Percentiles rank a stretch among this genome's conserved stretches.
Conservation (phyloP, 768 basidiomycete species). For the Leccinum uliginosum region DNA sequence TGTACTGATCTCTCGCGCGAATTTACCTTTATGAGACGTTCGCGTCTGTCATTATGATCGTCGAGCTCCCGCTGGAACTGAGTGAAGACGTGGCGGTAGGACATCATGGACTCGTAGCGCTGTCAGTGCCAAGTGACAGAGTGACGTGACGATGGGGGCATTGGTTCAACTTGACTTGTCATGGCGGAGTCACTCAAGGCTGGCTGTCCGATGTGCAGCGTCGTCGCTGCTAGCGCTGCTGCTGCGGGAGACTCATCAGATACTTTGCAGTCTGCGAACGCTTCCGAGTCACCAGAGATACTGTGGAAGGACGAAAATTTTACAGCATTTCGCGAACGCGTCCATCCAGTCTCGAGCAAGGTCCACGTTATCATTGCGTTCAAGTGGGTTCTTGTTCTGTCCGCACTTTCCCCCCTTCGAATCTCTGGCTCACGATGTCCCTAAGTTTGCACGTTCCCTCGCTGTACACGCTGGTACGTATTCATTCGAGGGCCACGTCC, state of each 20-base stretch:
- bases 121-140: background rate
- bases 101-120: slow-evolving; percentile 8
- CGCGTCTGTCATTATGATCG: slow-evolving; percentile 80
- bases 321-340: background rate
- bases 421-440: background rate
- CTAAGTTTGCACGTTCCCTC: slow-evolving; percentile 73
- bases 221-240: slow-evolving; percentile 46
- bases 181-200: slow-evolving; percentile 52
- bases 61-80: slow-evolving; percentile 71
- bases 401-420: slow-evolving; percentile 5
- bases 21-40: slow-evolving; percentile 82
- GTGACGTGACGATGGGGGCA: slow-evolving; percentile 1
- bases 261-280: slow-evolving; percentile 26
- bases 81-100: slow-evolving; percentile 41
- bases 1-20: slow-evolving; percentile 6
- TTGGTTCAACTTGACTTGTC: background rate
- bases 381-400: slow-evolving; percentile 48
- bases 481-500: slow-evolving; percentile 18
- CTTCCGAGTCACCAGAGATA: slow-evolving; percentile 49
- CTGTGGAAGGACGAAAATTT: slow-evolving; percentile 65
- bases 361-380: slow-evolving; percentile 72
- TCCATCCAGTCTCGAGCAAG: slow-evolving; percentile 42
- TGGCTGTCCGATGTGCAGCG: slow-evolving; percentile 76
- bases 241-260: slow-evolving; percentile 31
- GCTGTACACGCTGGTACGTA: slow-evolving; percentile 56